Base-by-base conservation (phyloP, 2,329 filamentous ascomycete species). In the Dactylellina sp. region DNA sequence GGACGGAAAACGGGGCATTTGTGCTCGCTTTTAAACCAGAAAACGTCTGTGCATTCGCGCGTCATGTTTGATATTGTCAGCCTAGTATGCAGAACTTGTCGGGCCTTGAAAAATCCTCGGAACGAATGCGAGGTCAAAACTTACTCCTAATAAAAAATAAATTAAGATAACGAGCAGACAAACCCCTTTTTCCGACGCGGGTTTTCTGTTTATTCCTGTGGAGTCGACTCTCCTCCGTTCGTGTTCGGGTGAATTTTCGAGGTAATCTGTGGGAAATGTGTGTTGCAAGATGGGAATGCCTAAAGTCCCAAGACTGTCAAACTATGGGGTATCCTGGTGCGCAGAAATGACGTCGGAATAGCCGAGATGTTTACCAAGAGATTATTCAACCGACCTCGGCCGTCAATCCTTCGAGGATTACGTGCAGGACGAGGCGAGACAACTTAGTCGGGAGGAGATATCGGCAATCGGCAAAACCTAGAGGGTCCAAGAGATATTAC, bases 1-100 rank as follows among this genome's bases (percentile, higher is more conserved):
- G 70, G 70, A 66, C 61, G 70, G 70, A 50, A 74, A 66, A 66
- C 70, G 70, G 61, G 70, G 56, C 70, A 74, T 74, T 65, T 64
- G 47, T 56, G 60, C 46, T 64, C 44, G 44, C 35, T 71, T 72
- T 60, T 64, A 64, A 53, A 59, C 49, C 37, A 53, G 22, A 53
- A 66, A 52, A 52, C 32, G 70, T 74, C 70, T 74, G 70, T 74
- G 70, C 70, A 74, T 66, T 35, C 24, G 61, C 49, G 35, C 59
- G 49, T 64, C 65, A 60, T 47, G 46, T 66, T 66, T 74, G 52
- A 74, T 66, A 74, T 66, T 52, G 64, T 62, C 63, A 68, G 63
- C 63, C 53, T 66, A 63, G 59, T 32, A 9, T 32, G 9, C 28
- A 32, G 28, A 32, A 32, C 28, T 32, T n/a, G n/a, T 32, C 28